Evolutionary conservation across 805 yeast species (phyloP), one percentile per base, ranked within the genome.

Genomic region (Zygotorulaspora florentina): DNA sequence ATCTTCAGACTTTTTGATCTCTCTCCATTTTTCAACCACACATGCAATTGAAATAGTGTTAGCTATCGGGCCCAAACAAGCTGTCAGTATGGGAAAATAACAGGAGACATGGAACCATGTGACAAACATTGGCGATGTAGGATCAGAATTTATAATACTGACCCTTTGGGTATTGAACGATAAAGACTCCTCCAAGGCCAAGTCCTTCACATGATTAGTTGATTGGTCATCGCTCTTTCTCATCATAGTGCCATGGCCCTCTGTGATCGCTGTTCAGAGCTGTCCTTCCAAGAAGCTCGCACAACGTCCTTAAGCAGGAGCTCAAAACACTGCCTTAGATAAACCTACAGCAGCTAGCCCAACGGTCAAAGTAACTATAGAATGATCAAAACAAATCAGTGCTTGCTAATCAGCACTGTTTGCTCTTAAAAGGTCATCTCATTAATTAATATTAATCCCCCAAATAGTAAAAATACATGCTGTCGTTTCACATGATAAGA

Each of bases 51-150:
- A 83, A 35, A 81, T 73, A 73, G 85, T 75, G 54, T 86, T 86
- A 6, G 91, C 81, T 23, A 87, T 55, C 0, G 96, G 95, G 0
- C 93, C 95, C 30, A 82, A 56, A 53, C 91, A 85, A 4, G 91
- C 88, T 1, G 90, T 81, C 7, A 83, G 60, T 20, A 87, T 73
- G 0, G 96, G 96, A 52, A 87, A 74, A 53, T 81, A 81, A 2
- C 84, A 75, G 2, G 90, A 80, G 0, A 83, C 64, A 11, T 75
- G 56, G 53, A 83, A 84, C 93, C 95, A 87, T 29, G 64, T 47
- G 2, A 61, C 45, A 41, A 61, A 64, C 11, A 48, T 39, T 7
- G 35, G 29, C 1, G 57, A 52, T 7, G 54, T 41, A 2, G 67
- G 64, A 13, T 63, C 61, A 3, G 60, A 51, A 40, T 59, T 57